Evolutionary conservation across 306 rosid species (phyloP), one percentile per base, ranked within the genome.

Genomic region (Lablab purpureus): DNA sequence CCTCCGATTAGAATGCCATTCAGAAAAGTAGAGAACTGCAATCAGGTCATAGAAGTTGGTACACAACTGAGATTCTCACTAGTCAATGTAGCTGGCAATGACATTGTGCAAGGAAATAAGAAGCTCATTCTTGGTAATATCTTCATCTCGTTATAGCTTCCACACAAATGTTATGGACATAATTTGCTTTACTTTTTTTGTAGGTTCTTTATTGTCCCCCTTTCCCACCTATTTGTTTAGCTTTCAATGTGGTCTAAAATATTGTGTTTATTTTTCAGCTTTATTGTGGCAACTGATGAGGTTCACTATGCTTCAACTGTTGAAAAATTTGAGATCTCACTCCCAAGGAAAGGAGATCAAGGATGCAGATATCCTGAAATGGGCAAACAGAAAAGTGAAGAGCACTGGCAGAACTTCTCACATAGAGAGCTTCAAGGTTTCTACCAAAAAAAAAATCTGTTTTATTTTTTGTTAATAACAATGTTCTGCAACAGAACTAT

Each of bases 1-100:
- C 99, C 99, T 40, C 99, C 99, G n/a, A 87, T 93, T 41, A 96
- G 79, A 85, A 93, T 96, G 99, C 99, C 98, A 4, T 96, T 96
- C 80, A 90, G 92, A 84, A 96, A 96, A 75, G 92, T 96, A 73
- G 98, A 96, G 90, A 96, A 96, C 74, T 91, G 99, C 91, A 96
- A 96, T 78, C 98, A 96, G 84, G 94, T 91, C 75, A 55, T 93
- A 63, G 88, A 85, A 90, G 77, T 96, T 40, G 94, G 91, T 70
- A 89, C 80, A 81, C 91, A 89, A 59, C 79, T 96, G 64, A 90
- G 80, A 83, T 92, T 93, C 76, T 96, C 99, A 0, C 86, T 96
- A 22, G 98, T 96, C 79, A 96, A 96, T 77, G 88, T 96, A 63
- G 96, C 91, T 27, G 99, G 99, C 77, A 90, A 85, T 78, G 99